Evolutionary conservation across 495 filamentous ascomycete genomes (phyloP), one percentile per base, ranked within the genome.

Genomic region (Daldinia grandis): DNA sequence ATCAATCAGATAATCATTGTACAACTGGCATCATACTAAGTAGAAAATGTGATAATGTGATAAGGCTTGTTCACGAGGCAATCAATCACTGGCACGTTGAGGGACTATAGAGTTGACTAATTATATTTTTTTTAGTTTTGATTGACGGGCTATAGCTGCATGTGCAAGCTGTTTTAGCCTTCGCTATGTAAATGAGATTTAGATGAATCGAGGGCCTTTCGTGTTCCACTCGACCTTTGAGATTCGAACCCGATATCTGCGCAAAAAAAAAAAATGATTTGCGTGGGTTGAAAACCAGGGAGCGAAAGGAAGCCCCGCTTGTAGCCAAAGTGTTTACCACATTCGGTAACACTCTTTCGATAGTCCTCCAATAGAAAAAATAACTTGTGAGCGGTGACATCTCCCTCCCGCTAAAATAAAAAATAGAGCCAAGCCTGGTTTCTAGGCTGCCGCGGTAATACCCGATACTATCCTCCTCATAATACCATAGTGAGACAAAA

Each of bases 341-440:
- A 58, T 76, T 74, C 70, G 74, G 75, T 69, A 75, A 62, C 54
- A 27, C 44, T 50, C 58, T 25, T 62, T 51, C 70, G 66, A 76
- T 74, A 68, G 44, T 70, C 71, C 65, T 73, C 70, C 70, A 73
- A 73, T 73, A 68, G 62, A 66, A 73, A 53, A 68, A 68, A 33
- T 64, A 58, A 30, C 37, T 35, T 66, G 55, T 76, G 75, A 77
- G 75, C 74, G 75, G 75, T 77, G 75, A 76, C 65, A 69, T 69
- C 27, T 60, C 42, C 69, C 37, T 44, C 64, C 42, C 37, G 51
- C 64, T 54, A 25, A 49, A 35, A 30, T n/a, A 30, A 30, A 30
- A 30, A 30, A 30, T 5, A 35, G 47, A 65, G 51, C 57, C 70
- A 35, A 64, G 66, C 31, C 57, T 69, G 42, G 19, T 55, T 61